Evolutionary conservation across 2,329 filamentous ascomycete genomes (phyloP).

Genomic region (Alternaria tenuissima): DNA sequence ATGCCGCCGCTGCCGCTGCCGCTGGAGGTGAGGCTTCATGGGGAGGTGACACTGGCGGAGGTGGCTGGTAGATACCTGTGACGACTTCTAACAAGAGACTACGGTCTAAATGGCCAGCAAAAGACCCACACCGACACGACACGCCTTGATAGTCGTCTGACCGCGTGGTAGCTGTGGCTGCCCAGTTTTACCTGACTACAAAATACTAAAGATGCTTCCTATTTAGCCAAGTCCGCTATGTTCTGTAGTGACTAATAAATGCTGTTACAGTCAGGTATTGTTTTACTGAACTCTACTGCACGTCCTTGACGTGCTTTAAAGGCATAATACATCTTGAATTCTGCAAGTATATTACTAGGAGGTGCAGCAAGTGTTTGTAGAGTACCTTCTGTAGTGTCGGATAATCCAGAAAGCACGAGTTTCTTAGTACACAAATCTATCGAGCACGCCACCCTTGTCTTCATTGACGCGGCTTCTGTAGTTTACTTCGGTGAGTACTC

Average conservation of each 20-base stretch:
- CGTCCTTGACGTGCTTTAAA: background rate
- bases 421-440: background rate
- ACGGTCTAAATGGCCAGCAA: background rate
- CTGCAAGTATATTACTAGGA: background rate
- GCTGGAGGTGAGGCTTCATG: constrained; percentile 31
- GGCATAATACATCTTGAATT: background rate
- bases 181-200: background rate
- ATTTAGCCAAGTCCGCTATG: background rate
- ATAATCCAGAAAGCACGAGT: background rate
- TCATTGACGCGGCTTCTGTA: background rate
- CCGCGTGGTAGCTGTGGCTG: background rate
- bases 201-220: background rate
- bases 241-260: background rate
- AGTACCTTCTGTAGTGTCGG: background rate
- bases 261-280: background rate
- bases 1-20: constrained; percentile 10
- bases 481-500: background rate
- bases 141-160: background rate
- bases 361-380: background rate
- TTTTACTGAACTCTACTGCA: background rate
- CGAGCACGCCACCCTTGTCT: background rate
- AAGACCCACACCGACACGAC: background rate
- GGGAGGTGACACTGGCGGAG: constrained; percentile 8
- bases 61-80: constrained; percentile 20
- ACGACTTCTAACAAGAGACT: background rate